A percentile compares a stretch with the other conserved stretches of the same genome.
Evolutionary conservation across 345 rosid genomes (phyloP).

Genomic region (Jatropha curcas): DNA sequence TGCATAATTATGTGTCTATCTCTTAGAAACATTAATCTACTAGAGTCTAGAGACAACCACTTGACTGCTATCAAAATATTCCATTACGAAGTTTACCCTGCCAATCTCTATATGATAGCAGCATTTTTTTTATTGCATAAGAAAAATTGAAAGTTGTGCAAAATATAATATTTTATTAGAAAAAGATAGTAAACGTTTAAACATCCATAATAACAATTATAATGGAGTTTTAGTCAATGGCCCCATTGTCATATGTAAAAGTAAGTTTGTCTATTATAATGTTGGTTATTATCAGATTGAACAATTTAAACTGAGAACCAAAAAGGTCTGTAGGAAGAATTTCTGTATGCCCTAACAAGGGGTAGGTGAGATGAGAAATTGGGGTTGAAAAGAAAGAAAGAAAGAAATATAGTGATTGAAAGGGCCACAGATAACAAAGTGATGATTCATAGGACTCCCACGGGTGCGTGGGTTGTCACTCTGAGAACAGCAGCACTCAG

Average conservation of each 20-base stretch:
- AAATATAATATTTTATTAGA: neutral
- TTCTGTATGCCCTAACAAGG: neutral
- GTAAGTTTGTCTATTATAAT: neutral
- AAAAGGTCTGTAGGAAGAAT: neutral
- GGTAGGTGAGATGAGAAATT: neutral
- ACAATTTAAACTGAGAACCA: neutral
- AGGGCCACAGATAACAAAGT: constrained; percentile 16
- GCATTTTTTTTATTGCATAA: neutral
- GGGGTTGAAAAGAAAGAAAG: neutral
- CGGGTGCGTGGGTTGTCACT: constrained; percentile 40
- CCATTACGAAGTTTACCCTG: neutral
- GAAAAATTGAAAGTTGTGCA: neutral
- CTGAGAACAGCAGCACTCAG: constrained; percentile 15
- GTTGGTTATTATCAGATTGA: neutral
- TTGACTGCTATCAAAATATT: neutral
- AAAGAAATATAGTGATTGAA: neutral
- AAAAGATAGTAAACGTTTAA: constrained; percentile 16
- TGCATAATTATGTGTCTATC: no score
- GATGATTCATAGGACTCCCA: constrained; percentile 39
- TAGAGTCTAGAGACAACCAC: neutral
- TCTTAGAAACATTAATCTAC: no score
- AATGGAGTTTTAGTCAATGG: constrained; percentile 12
- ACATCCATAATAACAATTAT: constrained; percentile 12
- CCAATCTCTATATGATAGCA: neutral
- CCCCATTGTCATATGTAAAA: constrained; percentile 13